A percentile compares a stretch with the other conserved stretches of the same genome.
Evolutionary conservation across 2,329 filamentous ascomycete species (phyloP).

Genomic region (Alternaria solani): DNA sequence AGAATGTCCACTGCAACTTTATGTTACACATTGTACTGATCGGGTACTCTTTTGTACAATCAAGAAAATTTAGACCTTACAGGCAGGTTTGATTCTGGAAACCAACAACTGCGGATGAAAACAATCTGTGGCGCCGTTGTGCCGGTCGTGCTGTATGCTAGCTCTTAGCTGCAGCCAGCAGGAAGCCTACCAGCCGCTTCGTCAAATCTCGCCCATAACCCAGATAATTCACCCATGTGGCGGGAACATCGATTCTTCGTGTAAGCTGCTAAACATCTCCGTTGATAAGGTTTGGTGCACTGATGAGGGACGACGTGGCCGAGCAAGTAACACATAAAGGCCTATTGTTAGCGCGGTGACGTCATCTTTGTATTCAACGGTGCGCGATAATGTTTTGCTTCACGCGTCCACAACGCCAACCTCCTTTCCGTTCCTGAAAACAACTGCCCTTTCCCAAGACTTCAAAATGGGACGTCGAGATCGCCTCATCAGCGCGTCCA

Average conservation of each 20-base stretch:
- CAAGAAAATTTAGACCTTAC: neutral
- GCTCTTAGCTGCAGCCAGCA: conserved; percentile 11
- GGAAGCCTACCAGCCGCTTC: conserved; percentile 4
- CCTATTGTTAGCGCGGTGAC: conserved; percentile 15
- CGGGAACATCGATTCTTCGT: neutral
- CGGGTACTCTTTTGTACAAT: neutral
- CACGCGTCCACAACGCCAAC: conserved; percentile 1
- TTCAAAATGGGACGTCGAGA: conserved; percentile 47
- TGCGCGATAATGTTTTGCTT: conserved; percentile 1
- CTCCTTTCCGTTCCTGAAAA: conserved; percentile 7
- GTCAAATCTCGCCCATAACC: neutral
- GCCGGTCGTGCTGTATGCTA: conserved; percentile 6
- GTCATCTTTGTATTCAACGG: conserved; percentile 13
- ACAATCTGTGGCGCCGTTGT: neutral
- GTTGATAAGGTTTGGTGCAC: neutral
- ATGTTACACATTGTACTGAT: neutral
- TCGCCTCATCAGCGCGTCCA: conserved; percentile 49
- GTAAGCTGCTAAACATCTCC: neutral
- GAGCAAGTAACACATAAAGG: neutral
- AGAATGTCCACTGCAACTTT: neutral
- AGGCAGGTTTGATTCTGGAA: neutral
- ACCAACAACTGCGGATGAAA: neutral
- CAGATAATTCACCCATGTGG: neutral
- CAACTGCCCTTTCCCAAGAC: neutral
- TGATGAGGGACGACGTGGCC: conserved; percentile 1